phyloP scores from a whole-genome alignment of 2,329 filamentous ascomycete genomes.

The Ascomycota sp. region DNA sequence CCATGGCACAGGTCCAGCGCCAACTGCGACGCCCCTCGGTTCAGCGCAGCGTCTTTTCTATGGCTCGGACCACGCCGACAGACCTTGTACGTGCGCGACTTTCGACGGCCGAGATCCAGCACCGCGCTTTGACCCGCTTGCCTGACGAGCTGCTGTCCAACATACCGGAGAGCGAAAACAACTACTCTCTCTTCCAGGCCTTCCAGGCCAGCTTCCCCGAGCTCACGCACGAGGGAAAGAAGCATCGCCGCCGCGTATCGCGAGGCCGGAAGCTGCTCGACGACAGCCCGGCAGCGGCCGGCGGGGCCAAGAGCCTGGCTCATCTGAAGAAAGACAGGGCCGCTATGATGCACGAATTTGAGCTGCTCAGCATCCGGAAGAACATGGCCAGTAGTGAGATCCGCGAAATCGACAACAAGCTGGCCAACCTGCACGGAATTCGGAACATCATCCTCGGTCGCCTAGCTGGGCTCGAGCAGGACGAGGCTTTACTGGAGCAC shows the following conservation, averaged over 20 bases:
- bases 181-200: slow-evolving; percentile 87
- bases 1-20: slow-evolving; percentile 73
- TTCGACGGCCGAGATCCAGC: slow-evolving; percentile 78
- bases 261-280: slow-evolving; percentile 56
- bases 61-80: slow-evolving; percentile 76
- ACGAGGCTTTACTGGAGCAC: slow-evolving; percentile 74
- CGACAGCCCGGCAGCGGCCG: slow-evolving; percentile 31
- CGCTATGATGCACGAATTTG: slow-evolving; percentile 59
- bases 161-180: slow-evolving; percentile 66
- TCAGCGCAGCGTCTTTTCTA: slow-evolving; percentile 76
- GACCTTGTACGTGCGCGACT: slow-evolving; percentile 83
- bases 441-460: slow-evolving; percentile 76
- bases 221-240: slow-evolving; percentile 44
- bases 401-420: slow-evolving; percentile 87
- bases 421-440: slow-evolving; percentile 81
- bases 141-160: slow-evolving; percentile 76
- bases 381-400: slow-evolving; percentile 97
- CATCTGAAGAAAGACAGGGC: slow-evolving; percentile 63
- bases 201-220: slow-evolving; percentile 77
- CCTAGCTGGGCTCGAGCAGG: slow-evolving; percentile 66
- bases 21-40: slow-evolving; percentile 65
- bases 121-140: slow-evolving; percentile 69
- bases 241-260: slow-evolving; percentile 46
- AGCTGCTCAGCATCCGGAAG: slow-evolving; percentile 80
- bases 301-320: slow-evolving; percentile 42